Evolutionary conservation across 306 rosid species (phyloP).

Genomic region (Sechiopsis laciniata): DNA sequence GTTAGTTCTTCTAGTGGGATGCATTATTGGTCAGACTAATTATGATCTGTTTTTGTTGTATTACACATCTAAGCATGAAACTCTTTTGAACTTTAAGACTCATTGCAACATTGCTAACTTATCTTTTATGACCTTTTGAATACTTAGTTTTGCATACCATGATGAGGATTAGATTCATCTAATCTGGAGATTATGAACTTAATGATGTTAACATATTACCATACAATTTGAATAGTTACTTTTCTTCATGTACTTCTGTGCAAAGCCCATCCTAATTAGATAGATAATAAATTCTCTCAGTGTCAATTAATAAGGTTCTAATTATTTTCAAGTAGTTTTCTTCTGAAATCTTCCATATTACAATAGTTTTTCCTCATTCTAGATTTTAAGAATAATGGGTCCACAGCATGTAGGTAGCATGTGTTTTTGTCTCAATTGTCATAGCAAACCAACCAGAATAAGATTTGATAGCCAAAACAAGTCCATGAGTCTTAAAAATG

Average conservation of each 20-base stretch:
- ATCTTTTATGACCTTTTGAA: too few relatives aligned
- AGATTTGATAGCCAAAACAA: not conserved
- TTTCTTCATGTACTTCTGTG: too few relatives aligned
- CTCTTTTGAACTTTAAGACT: too few relatives aligned
- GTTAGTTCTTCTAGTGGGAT: too few relatives aligned
- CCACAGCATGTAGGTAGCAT: slow-evolving; percentile 27
- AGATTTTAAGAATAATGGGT: slow-evolving; percentile 12
- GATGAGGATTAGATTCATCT: not conserved
- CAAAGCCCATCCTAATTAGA: not conserved
- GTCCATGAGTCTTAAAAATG: slow-evolving; percentile 2
- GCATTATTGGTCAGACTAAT: too few relatives aligned
- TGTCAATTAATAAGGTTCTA: not conserved
- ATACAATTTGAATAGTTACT: too few relatives aligned
- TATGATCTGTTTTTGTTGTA: too few relatives aligned
- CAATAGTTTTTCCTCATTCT: slow-evolving; percentile 9
- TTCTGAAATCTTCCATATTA: not conserved
- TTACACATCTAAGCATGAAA: too few relatives aligned
- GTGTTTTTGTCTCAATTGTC: slow-evolving; percentile 33
- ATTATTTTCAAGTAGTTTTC: not conserved
- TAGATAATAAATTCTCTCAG: not conserved
- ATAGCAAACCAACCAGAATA: slow-evolving; percentile 9
- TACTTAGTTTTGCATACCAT: not conserved
- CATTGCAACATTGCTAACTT: too few relatives aligned
- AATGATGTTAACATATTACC: too few relatives aligned
- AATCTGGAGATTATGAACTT: not conserved